Base-by-base conservation (phyloP, 805 yeast species). In the Monosporozyma yasuniensis region DNA sequence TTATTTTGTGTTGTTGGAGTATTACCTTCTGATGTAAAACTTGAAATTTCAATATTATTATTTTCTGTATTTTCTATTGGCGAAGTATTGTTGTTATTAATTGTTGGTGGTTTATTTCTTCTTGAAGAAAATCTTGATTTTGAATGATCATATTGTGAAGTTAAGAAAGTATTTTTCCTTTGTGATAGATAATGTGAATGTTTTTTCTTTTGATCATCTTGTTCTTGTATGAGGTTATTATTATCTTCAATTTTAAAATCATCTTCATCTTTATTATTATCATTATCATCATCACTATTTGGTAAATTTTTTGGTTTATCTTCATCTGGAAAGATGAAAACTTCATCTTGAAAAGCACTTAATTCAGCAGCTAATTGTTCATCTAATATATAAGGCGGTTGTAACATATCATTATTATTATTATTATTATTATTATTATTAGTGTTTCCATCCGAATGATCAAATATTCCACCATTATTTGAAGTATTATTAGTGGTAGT, bases 291-390 rank as follows among this genome's bases (percentile, higher is more conserved):
- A 19, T 39, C 32, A 41, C 38, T 46, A n/a, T 58, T 54, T 25
- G 27, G 27, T 25, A 25, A 25, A 16, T 52, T 51, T 16, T 53
- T 47, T 21, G 53, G 47, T 38, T 55, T 56, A 34, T 84, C 91
- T 60, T 86, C 93, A 61, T 85, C 93, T 1, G 91, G 88, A 61
- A 85, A 85, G 2, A 85, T 77, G 56, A 85, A 85, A 2, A 87
- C 76, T 52, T 84, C 90, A 58, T 84, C 90, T 0, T 90, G 91
- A 73, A 85, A 85, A 0, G 89, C 90, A 16, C 87, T 85, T 54
- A 85, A 72, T 60, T 85, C 93, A 16, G 78, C 79, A 5, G 80
- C 75, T 23, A 78, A 57, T 47, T 77, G 75, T 53, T 77, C 80
- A 55, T 78, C 81, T 25, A 77, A 68, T 2, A 51, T n/a, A 52